Base-by-base conservation (phyloP, 2,329 filamentous ascomycete species). In the Tolypocladium amazonense region DNA sequence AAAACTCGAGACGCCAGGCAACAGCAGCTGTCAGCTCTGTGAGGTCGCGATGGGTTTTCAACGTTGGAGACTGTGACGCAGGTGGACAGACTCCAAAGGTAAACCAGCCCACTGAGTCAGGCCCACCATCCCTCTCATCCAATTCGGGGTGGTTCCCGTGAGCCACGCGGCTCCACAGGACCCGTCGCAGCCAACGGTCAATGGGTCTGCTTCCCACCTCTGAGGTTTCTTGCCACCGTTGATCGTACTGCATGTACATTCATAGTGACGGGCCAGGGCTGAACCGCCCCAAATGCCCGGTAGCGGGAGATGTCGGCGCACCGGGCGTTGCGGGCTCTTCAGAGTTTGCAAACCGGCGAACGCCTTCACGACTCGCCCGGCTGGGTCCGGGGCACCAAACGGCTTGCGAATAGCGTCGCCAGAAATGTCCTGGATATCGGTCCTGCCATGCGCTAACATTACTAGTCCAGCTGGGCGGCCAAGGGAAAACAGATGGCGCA, bases 371-470 rank as follows among this genome's bases (percentile, higher is more conserved):
- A 53, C 50, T 53, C 55, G 55, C 38, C 15, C 8, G 23, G 38
- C 38, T n/a, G 25, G 38, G 43, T n/a, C 38, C 23, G 33, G 55
- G 33, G 12, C 38, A 18, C 38, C 38, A 25, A 30, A 39, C 23
- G 50, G 50, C 30, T 23, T 2, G 37, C 33, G 25, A 25, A 14
- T n/a, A 25, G 27, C 55, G 55, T 25, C 38, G 23, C 55, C 55
- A 33, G 15, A 4, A n/a, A 27, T 25, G 12, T 0, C 27, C 14
- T 30, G n/a, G 15, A 14, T 8, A 53, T 23, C 33, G 38, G 25
- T 45, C 54, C 54, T 59, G 58, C 61, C 61, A 61, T 57, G 55
- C 56, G 33, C 61, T 62, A 61, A 30, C 41, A 41, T 15, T 41
- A 25, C 33, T 35, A 14, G 50, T 11, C 27, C 50, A 23, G 20